Conservation (phyloP, 2,329 filamentous ascomycete species). For the Xylariomycetidae sp. region DNA sequence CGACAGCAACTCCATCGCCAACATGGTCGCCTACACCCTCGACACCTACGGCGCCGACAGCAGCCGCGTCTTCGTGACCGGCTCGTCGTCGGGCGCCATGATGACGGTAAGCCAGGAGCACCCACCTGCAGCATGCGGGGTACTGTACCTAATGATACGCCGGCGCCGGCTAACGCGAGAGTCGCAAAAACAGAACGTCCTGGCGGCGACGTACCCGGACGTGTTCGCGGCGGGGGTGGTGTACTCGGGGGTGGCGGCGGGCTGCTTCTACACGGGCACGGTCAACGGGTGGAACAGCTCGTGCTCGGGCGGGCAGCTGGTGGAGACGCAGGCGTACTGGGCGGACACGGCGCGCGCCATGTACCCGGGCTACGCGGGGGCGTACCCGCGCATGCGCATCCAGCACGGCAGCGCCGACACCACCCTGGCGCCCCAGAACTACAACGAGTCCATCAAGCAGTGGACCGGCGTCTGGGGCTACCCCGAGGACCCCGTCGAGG, state of each 20-base stretch:
- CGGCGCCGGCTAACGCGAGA: background rate
- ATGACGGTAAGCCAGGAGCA: constrained; percentile 39
- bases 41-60: constrained; percentile 44
- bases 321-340: constrained; percentile 40
- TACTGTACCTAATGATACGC: background rate
- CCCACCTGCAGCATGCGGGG: too few relatives aligned
- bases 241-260: constrained; percentile 38
- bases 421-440: constrained; percentile 23
- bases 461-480: constrained; percentile 34
- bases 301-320: constrained; percentile 41
- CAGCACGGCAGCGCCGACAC: constrained; percentile 29
- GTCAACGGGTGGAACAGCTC: constrained; percentile 43
- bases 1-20: constrained; percentile 49
- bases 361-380: constrained; percentile 27
- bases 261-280: constrained; percentile 36
- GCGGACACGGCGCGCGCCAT: constrained; percentile 37
- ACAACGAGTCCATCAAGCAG: constrained; percentile 28
- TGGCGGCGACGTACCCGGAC: constrained; percentile 41
- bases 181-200: constrained; percentile 34
- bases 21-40: constrained; percentile 54
- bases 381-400: constrained; percentile 25
- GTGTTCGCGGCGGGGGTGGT: constrained; percentile 38
- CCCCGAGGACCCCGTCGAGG: too few relatives aligned
- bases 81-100: constrained; percentile 43
- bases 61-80: constrained; percentile 47